Percentiles rank a stretch among this genome's conserved stretches.
Evolutionary conservation across 257 asterid genomes (phyloP).

Genomic region (Henckelia pumila): DNA sequence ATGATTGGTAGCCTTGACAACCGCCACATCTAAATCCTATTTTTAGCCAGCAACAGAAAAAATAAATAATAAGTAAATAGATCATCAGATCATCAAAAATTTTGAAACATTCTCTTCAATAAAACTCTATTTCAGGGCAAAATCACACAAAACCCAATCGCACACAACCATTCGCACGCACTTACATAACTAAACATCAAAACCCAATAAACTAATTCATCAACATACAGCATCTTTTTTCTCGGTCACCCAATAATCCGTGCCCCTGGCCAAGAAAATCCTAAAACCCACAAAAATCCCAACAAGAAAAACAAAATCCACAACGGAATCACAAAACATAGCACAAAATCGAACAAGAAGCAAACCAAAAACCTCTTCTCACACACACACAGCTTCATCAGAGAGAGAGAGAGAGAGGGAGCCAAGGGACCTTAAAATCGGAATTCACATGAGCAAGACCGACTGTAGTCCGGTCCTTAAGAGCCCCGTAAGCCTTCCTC

Average conservation of each 20-base stretch:
- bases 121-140: constrained; percentile 17
- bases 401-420: background rate
- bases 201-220: background rate
- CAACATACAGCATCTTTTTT: background rate
- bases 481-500: constrained; percentile 87
- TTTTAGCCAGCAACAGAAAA: constrained; percentile 26
- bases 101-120: constrained; percentile 2
- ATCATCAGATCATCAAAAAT: constrained; percentile 6
- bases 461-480: constrained; percentile 82
- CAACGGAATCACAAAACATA: constrained; percentile 17
- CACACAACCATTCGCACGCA: background rate
- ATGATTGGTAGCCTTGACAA: constrained; percentile 98
- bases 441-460: constrained; percentile 94
- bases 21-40: constrained; percentile 97
- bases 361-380: background rate
- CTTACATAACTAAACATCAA: constrained; percentile 21
- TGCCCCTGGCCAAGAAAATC: background rate
- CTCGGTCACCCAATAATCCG: background rate
- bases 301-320: constrained; percentile 3
- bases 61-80: constrained; percentile 8
- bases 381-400: background rate
- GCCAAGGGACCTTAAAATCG: constrained; percentile 72
- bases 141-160: constrained; percentile 9
- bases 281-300: background rate
- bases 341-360: background rate